A percentile compares a stretch with the other conserved stretches of the same genome.
Conservation (phyloP, 108 stramenopile species). For the Nitzschia sp. region DNA sequence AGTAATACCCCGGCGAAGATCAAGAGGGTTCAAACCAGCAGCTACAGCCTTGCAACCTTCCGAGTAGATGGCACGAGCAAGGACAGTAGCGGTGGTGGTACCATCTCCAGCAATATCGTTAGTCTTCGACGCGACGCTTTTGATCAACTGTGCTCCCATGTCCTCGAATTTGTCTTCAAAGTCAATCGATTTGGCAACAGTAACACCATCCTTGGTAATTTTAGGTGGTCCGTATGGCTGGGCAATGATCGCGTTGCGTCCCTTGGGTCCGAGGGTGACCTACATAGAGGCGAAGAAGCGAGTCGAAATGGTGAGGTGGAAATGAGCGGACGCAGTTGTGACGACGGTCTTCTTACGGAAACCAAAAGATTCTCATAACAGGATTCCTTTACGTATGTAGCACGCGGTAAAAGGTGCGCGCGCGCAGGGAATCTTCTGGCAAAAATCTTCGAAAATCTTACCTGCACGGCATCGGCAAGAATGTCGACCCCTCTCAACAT, state of each 20-base stretch:
- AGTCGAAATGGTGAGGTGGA: not conserved
- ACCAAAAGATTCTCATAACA: too few species aligned
- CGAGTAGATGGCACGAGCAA: constrained; percentile 96
- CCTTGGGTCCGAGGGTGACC: constrained; percentile 99
- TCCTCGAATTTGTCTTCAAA: constrained; percentile 98
- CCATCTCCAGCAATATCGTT: constrained; percentile 99
- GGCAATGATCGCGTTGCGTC: constrained; percentile 98
- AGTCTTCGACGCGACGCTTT: constrained; percentile 96
- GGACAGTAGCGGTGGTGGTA: constrained; percentile 99
- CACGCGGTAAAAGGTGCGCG: too few species aligned
- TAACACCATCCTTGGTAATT: constrained; percentile 99
- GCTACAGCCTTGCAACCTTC: constrained; percentile 99
- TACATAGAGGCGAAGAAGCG: constrained; percentile 23
- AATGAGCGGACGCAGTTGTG: too few species aligned
- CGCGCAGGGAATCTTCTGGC: not conserved
- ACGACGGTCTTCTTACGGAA: too few species aligned
- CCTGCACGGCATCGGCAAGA: constrained; percentile 98
- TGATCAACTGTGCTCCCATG: constrained; percentile 97
- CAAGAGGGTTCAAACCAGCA: constrained; percentile 98
- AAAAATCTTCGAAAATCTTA: constrained; percentile 39
- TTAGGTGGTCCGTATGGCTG: constrained; percentile 99
- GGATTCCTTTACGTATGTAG: too few species aligned
- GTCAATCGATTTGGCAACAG: constrained; percentile 99
- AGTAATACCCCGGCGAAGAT: constrained; percentile 95
- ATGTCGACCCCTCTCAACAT: constrained; percentile 96